Evolutionary conservation across 179 eudicot genomes (phyloP).

Genomic region (Beta lomatogona): DNA sequence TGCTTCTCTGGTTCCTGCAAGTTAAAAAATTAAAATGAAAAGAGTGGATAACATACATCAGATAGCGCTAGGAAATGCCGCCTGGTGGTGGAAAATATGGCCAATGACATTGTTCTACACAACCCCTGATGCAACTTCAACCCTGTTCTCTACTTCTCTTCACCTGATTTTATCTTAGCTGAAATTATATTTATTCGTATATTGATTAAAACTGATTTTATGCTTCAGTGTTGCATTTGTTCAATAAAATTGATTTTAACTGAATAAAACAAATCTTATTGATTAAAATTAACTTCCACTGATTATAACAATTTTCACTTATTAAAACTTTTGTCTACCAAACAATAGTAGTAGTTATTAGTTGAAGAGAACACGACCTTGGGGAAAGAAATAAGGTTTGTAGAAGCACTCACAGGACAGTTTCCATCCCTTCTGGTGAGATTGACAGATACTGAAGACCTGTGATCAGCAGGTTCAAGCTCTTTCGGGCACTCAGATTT

Average conservation of each 20-base stretch:
- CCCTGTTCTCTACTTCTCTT: too few relatives aligned
- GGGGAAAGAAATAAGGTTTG: not conserved
- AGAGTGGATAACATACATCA: not conserved
- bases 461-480: slow-evolving; percentile 74
- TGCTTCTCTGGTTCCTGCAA: slow-evolving; percentile 58
- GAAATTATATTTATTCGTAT: too few relatives aligned
- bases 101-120: not conserved
- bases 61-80: not conserved
- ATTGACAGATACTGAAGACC: slow-evolving; percentile 64
- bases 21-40: not conserved
- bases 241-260: too few relatives aligned
- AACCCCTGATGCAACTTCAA: not conserved
- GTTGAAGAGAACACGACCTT: not conserved
- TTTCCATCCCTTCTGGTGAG: slow-evolving; percentile 70
- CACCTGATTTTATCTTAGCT: too few relatives aligned
- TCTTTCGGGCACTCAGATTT: slow-evolving; percentile 82
- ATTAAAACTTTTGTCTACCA: too few relatives aligned
- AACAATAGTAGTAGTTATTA: too few relatives aligned
- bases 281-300: too few relatives aligned
- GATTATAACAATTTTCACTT: too few relatives aligned
- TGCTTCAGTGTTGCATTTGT: too few relatives aligned
- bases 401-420: slow-evolving; percentile 56
- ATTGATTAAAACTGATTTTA: too few relatives aligned
- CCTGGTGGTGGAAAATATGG: not conserved
- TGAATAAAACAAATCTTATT: too few relatives aligned